These are phyloP conservation scores for Pythium aquatile DNA, from an alignment of 352 stramenopile species.

Conservation along the genomic window DNA sequence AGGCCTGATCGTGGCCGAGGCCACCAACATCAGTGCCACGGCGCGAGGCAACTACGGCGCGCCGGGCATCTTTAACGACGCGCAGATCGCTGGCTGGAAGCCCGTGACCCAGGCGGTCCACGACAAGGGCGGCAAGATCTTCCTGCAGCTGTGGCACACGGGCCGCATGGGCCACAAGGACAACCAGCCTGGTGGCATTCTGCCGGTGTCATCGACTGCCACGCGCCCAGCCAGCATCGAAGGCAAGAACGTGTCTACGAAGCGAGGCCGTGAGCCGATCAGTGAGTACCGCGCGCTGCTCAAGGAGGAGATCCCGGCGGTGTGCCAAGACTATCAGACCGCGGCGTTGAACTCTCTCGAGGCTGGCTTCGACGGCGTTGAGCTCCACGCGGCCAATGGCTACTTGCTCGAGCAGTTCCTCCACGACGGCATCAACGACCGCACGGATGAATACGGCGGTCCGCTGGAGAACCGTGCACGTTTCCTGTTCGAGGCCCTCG, in stretches of 20 bases:
- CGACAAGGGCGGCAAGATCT: constrained; percentile 58
- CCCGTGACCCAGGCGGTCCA: constrained; percentile 52
- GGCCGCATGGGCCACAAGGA: constrained; percentile 53
- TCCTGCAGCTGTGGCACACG: constrained; percentile 74
- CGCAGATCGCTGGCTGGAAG: constrained; percentile 43
- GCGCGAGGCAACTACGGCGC: constrained; percentile 26
- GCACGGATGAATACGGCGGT: constrained; percentile 74
- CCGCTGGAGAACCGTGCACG: constrained; percentile 59
- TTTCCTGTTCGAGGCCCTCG: constrained; percentile 55
- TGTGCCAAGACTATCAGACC: constrained; percentile 60
- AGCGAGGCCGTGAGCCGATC: constrained; percentile 23
- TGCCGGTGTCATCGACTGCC: constrained; percentile 36
- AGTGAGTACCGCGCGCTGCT: constrained; percentile 51
- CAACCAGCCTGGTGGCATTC: constrained; percentile 25
- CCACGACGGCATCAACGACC: constrained; percentile 52
- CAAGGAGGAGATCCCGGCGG: constrained; percentile 55
- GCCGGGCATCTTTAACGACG: constrained; percentile 36
- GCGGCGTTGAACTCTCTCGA: constrained; percentile 43
- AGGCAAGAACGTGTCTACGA: not conserved
- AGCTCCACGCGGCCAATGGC: constrained; percentile 86
- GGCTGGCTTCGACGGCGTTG: constrained; percentile 32
- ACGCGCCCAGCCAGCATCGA: constrained; percentile 7
- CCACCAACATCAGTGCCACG: constrained; percentile 27
- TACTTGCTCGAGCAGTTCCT: constrained; percentile 90
- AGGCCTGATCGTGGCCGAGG: constrained; percentile 46